A percentile compares a stretch with the other conserved stretches of the same genome.
These are phyloP conservation scores for Paramecium primaurelia DNA, from an alignment of 73 alveolate genomes.

Conservation along the genomic window DNA sequence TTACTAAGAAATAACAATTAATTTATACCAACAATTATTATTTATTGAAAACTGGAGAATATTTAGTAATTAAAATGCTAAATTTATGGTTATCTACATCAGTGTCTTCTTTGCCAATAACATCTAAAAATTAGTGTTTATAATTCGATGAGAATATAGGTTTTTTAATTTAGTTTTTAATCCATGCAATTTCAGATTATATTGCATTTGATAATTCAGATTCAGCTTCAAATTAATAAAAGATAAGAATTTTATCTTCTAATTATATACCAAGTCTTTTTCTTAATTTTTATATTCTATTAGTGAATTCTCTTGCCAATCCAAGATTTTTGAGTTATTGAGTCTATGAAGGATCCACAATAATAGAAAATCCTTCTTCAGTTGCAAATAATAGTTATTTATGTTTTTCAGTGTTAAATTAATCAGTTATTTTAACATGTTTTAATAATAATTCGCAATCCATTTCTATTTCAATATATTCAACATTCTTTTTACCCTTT, in stretches of 20 bases:
- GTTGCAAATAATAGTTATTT: conserved; percentile 70
- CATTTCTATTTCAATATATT: conserved; percentile 75
- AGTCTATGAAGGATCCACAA: conserved; percentile 73
- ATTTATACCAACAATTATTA: background rate
- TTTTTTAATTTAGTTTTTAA: conserved; percentile 53
- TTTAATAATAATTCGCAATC: conserved; percentile 80
- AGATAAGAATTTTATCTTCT: conserved; percentile 83
- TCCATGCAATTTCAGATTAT: conserved; percentile 35
- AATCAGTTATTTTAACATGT: conserved; percentile 69
- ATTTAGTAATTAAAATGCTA: background rate
- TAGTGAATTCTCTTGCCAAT: conserved; percentile 86
- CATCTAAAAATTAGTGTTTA: background rate
- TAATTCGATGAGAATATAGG: conserved; percentile 36
- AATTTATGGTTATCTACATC: conserved; percentile 40
- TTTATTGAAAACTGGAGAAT: conserved; percentile 29
- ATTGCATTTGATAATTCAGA: conserved; percentile 57
- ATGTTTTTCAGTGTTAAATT: conserved; percentile 77
- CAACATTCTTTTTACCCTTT: conserved; percentile 76
- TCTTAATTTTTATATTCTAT: conserved; percentile 91
- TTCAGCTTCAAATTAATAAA: conserved; percentile 66
- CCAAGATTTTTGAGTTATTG: conserved; percentile 83
- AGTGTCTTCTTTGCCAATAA: background rate
- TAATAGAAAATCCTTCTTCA: conserved; percentile 76
- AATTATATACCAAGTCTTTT: conserved; percentile 87
- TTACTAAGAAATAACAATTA: background rate